Percentiles rank a stretch among this genome's conserved stretches.
phyloP scores from a whole-genome alignment of 2,329 filamentous ascomycete genomes.

The Fusarium devonianum region DNA sequence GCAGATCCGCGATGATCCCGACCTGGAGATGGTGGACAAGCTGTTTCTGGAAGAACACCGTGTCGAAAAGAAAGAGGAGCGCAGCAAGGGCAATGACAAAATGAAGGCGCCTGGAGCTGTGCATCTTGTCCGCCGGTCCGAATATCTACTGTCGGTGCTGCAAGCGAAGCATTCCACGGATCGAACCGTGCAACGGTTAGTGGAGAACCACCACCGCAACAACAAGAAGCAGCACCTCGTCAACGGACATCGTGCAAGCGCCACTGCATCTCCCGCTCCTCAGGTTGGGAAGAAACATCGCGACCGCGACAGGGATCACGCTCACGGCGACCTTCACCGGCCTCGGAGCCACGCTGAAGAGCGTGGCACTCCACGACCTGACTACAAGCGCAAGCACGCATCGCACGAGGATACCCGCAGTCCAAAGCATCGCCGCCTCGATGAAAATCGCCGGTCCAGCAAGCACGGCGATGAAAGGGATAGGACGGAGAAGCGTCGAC shows the following conservation, averaged over 20 bases:
- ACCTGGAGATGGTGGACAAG: conserved; percentile 86
- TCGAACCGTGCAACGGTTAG: conserved; percentile 75
- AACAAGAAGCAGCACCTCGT: conserved; percentile 76
- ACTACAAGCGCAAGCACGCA: conserved; percentile 68
- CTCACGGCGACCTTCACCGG: conserved; percentile 57
- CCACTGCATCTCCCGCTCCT: conserved; percentile 76
- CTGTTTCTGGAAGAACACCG: conserved; percentile 97
- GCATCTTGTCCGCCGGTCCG: conserved; percentile 90
- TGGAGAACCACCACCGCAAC: conserved; percentile 94
- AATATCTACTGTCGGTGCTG: conserved; percentile 94
- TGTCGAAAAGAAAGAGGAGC: conserved; percentile 97
- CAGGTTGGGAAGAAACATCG: conserved; percentile 54
- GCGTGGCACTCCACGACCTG: conserved; percentile 58
- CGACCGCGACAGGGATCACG: conserved; percentile 56
- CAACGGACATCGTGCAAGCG: conserved; percentile 68
- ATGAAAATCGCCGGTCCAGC: conserved; percentile 50
- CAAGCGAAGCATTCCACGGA: conserved; percentile 85
- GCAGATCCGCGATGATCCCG: conserved; percentile 88
- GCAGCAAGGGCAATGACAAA: conserved; percentile 77
- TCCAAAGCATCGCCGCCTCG: conserved; percentile 53
- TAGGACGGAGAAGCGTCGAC: conserved; percentile 39
- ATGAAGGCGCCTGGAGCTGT: conserved; percentile 96
- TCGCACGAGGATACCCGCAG: conserved; percentile 54
- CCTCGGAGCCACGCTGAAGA: conserved; percentile 61
- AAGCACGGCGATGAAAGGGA: conserved; percentile 50